A percentile compares a stretch with the other conserved stretches of the same genome.
phyloP scores from a whole-genome alignment of 2,329 filamentous ascomycete genomes.

The Aspergillus alliaceus region DNA sequence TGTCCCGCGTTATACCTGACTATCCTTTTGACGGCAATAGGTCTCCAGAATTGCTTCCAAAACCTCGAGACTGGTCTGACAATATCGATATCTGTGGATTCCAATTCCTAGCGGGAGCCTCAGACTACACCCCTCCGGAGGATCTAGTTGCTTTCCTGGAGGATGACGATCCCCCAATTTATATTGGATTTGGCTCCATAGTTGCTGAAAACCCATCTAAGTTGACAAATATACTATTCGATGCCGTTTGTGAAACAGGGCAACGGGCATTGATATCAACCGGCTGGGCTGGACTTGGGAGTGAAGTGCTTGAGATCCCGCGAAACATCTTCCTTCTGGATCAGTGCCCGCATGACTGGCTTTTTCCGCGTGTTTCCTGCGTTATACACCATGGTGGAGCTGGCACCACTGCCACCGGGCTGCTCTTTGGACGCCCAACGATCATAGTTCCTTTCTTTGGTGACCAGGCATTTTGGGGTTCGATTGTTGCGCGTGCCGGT shows the following conservation, averaged over 20 bases:
- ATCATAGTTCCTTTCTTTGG: constrained; percentile 85
- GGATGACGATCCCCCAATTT: constrained; percentile 70
- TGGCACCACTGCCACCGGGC: constrained; percentile 84
- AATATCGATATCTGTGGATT: constrained; percentile 75
- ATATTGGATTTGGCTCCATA: constrained; percentile 82
- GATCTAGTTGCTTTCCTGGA: constrained; percentile 67
- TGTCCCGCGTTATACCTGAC: constrained; percentile 9
- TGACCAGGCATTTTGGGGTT: constrained; percentile 81
- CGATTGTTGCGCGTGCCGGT: constrained; percentile 70
- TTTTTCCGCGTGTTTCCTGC: constrained; percentile 76
- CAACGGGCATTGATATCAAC: constrained; percentile 81
- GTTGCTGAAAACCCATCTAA: too few species aligned
- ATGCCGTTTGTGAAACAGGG: constrained; percentile 65
- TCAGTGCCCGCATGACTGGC: constrained; percentile 85
- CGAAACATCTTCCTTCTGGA: constrained; percentile 78
- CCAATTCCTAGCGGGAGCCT: constrained; percentile 69
- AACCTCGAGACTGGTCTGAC: constrained; percentile 72
- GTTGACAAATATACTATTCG: constrained; percentile 76
- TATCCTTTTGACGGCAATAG: constrained; percentile 24
- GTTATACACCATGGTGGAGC: constrained; percentile 88
- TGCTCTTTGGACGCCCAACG: constrained; percentile 75
- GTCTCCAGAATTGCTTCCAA: constrained; percentile 74
- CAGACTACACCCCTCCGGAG: constrained; percentile 64
- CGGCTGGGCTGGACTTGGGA: constrained; percentile 81
- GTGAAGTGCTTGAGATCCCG: constrained; percentile 71